A percentile compares a stretch with the other conserved stretches of the same genome.
Evolutionary conservation across 352 stramenopile genomes (phyloP).

Genomic region (Globisporangium barbulae): DNA sequence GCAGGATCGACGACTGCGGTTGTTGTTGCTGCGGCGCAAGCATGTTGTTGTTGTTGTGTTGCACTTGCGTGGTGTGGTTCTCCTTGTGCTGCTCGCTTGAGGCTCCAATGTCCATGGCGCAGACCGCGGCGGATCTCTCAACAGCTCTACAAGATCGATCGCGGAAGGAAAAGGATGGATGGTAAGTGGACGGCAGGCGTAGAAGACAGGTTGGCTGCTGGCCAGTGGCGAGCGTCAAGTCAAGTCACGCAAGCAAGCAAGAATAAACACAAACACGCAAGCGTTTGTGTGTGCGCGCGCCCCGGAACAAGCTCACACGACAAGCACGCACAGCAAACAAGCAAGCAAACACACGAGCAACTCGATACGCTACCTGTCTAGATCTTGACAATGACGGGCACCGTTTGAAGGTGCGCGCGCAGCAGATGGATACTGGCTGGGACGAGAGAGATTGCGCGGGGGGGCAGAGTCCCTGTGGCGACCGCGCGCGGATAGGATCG

Average conservation of each 20-base stretch:
- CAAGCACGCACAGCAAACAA: background rate
- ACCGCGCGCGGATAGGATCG: conserved; percentile 1
- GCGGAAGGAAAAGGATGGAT: background rate
- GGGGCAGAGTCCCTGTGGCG: background rate
- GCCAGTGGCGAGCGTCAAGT: background rate
- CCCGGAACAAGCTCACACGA: too few relatives aligned
- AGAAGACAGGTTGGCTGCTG: background rate
- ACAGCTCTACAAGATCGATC: conserved; percentile 12
- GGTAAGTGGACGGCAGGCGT: background rate
- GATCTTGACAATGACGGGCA: background rate
- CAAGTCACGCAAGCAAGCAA: conserved; percentile 1
- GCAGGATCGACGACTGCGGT: background rate
- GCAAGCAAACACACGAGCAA: background rate
- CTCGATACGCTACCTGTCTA: background rate
- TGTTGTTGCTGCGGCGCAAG: conserved; percentile 12
- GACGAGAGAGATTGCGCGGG: background rate
- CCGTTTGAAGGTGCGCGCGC: background rate
- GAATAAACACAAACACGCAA: background rate
- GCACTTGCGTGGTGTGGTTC: conserved; percentile 21
- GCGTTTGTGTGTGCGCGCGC: background rate
- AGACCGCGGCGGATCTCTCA: conserved; percentile 3
- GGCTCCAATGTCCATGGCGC: conserved; percentile 22
- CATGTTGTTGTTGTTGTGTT: conserved; percentile 11
- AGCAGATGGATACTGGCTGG: conserved; percentile 13
- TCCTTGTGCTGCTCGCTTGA: conserved; percentile 23